Conservation (phyloP, 768 basidiomycete species). For the Rhodotorula toruloides region DNA sequence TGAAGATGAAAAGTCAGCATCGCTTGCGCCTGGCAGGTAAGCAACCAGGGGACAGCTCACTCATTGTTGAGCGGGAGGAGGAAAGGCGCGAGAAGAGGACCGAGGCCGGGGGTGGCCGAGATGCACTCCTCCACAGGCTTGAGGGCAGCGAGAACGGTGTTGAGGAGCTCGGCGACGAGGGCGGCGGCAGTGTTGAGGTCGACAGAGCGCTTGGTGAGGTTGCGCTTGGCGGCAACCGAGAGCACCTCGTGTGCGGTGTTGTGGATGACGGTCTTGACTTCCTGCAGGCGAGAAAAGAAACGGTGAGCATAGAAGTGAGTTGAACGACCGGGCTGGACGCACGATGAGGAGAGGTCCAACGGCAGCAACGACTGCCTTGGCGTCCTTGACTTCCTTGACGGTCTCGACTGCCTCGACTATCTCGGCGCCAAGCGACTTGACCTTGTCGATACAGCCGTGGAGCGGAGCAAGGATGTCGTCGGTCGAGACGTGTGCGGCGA, state of each 20-base stretch:
- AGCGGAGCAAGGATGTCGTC: neutral
- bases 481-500: neutral
- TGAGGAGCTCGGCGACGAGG: conserved; percentile 11
- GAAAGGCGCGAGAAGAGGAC: conserved; percentile 1
- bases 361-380: neutral
- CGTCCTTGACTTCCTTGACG: neutral
- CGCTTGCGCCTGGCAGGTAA: neutral
- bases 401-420: neutral
- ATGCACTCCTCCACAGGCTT: conserved; percentile 11
- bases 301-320: too few species aligned
- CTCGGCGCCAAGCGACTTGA: neutral
- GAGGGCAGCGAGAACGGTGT: conserved; percentile 14
- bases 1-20: neutral
- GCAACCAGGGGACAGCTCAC: neutral
- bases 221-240: neutral
- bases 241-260: neutral
- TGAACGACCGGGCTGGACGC: neutral
- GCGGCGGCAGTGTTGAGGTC: conserved; percentile 13
- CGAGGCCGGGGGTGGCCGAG: conserved; percentile 7
- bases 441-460: neutral
- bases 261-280: neutral
- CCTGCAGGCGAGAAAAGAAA: neutral
- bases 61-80: conserved; percentile 6
- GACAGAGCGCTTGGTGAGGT: neutral
- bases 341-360: conserved; percentile 3